Percentiles rank a stretch among this genome's conserved stretches.
Conservation (phyloP, 192 early-diverging fungal genomes). For the Umbelopsis sp. region DNA sequence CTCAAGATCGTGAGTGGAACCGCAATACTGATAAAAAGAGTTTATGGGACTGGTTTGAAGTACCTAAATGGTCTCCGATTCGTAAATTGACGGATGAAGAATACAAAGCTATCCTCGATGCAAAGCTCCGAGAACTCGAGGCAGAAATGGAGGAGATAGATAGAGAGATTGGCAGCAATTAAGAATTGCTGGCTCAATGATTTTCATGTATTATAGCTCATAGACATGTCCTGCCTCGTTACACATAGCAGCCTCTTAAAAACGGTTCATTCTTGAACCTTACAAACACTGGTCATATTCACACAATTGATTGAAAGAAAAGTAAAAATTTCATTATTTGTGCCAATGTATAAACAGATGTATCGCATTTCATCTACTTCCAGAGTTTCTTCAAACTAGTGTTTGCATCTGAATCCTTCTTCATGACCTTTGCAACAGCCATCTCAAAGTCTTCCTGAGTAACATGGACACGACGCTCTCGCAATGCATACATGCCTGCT, state of each 20-base stretch:
- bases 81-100: slow-evolving; percentile 63
- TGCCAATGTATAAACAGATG: slow-evolving; percentile 19
- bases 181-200: not conserved
- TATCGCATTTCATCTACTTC: slow-evolving; percentile 68
- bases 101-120: slow-evolving; percentile 57
- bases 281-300: not conserved
- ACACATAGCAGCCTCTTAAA: not conserved
- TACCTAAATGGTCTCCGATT: slow-evolving; percentile 65
- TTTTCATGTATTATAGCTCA: slow-evolving; percentile 3
- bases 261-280: not conserved
- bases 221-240: not conserved
- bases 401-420: slow-evolving; percentile 97
- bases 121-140: slow-evolving; percentile 45
- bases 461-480: slow-evolving; percentile 97
- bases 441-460: slow-evolving; percentile 99
- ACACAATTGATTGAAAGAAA: not conserved
- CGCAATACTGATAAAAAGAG: slow-evolving; percentile 33
- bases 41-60: slow-evolving; percentile 48
- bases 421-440: slow-evolving; percentile 98
- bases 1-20: slow-evolving; percentile 25
- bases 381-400: slow-evolving; percentile 96
- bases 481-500: slow-evolving; percentile 88
- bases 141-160: slow-evolving; percentile 43
- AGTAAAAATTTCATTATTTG: slow-evolving; percentile 7
- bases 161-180: slow-evolving; percentile 29